Conservation (phyloP, 306 rosid genomes). For the Prunus persica region DNA sequence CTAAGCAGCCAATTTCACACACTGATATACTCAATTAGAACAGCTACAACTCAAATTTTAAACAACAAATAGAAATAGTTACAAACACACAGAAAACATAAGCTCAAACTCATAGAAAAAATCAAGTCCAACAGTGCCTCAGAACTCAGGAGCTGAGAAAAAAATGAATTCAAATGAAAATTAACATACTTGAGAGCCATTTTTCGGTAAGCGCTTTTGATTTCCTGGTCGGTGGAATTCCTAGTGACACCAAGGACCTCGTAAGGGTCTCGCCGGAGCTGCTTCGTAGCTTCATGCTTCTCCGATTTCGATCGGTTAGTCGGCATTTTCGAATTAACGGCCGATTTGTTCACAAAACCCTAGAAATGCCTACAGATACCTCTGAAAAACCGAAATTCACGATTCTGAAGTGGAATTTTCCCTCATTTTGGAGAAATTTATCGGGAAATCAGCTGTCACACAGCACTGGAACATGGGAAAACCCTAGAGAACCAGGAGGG, state of each 20-base stretch:
- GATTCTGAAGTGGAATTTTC: constrained; percentile 9
- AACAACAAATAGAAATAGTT: neutral
- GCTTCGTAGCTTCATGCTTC: constrained; percentile 61
- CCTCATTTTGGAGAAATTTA: constrained; percentile 8
- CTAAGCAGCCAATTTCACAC: neutral
- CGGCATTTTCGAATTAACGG: constrained; percentile 56
- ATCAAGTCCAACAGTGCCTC: neutral
- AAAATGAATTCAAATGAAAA: neutral
- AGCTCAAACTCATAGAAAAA: neutral
- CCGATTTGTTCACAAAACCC: constrained; percentile 42
- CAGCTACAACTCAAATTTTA: neutral
- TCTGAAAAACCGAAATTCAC: constrained; percentile 16
- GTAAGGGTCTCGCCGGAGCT: constrained; percentile 86
- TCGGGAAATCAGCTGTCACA: neutral
- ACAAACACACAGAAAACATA: neutral
- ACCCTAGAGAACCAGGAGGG: constrained; percentile 31
- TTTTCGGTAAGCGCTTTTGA: constrained; percentile 85
- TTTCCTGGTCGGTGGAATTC: constrained; percentile 90
- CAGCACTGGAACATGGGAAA: neutral
- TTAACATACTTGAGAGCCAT: constrained; percentile 90
- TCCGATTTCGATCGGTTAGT: constrained; percentile 73
- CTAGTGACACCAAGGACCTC: constrained; percentile 92
- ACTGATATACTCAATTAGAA: neutral
- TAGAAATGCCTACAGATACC: constrained; percentile 17
- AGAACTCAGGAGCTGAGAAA: neutral